phyloP scores from a whole-genome alignment of 1,284 basidiomycete species.

The Hemileia vastatrix region DNA sequence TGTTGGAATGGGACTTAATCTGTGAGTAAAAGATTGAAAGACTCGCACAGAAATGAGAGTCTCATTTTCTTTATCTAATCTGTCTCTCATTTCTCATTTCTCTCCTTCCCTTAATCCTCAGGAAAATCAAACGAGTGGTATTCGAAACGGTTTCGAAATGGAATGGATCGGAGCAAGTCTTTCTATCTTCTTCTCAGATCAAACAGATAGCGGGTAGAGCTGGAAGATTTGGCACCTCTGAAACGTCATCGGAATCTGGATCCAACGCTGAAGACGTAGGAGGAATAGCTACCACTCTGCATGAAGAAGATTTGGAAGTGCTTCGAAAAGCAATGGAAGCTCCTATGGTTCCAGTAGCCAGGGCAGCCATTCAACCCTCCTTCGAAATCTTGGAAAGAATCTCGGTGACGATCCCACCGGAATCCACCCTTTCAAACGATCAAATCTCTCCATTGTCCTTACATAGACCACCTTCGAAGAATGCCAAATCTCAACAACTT shows the following conservation, averaged over 20 bases:
- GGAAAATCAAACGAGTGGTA: conserved; percentile 37
- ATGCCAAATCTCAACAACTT: no score
- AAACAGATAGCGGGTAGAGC: conserved; percentile 43
- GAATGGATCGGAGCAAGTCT: conserved; percentile 36
- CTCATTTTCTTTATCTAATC: background rate
- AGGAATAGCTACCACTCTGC: conserved; percentile 35
- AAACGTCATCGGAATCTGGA: background rate
- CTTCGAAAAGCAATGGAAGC: conserved; percentile 34
- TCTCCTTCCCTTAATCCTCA: background rate
- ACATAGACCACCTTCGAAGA: no score
- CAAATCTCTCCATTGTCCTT: background rate
- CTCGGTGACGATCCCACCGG: conserved; percentile 28
- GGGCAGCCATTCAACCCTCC: conserved; percentile 33
- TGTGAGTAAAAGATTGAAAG: conserved; percentile 18
- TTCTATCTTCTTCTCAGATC: conserved; percentile 37
- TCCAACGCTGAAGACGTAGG: conserved; percentile 10
- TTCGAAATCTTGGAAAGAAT: conserved; percentile 29
- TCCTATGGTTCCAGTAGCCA: conserved; percentile 31
- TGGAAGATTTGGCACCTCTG: conserved; percentile 37
- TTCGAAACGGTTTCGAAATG: conserved; percentile 39
- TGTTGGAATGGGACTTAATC: conserved; percentile 43
- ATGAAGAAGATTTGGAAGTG: conserved; percentile 34
- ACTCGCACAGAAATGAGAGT: background rate
- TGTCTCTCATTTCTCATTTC: background rate
- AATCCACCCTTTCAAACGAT: background rate